Evolutionary conservation across 768 basidiomycete species (phyloP), one percentile per base, ranked within the genome.

Genomic region (Serendipita sp.): DNA sequence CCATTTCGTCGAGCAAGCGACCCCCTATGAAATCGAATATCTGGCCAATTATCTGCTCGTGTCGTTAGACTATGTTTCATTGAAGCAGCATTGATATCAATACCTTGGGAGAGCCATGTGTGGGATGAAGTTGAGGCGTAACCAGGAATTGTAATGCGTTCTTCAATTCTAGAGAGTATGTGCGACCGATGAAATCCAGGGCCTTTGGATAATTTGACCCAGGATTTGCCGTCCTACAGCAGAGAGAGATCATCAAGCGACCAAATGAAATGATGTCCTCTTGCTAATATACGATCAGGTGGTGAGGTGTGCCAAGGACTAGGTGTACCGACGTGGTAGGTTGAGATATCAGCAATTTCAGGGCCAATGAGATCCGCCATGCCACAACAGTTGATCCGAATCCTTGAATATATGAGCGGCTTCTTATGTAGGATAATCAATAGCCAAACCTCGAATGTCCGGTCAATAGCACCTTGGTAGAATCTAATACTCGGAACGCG

Each of bases 231-330:
- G 82, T 91, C 50, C 80, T 80, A 69, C 87, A 90, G 67, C 88
- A 87, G 64, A 99, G 74, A 15, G 83, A 77, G 66, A 96, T 82
- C 65, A 99, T 74, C 13, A 99, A 78, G 62, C 86, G 81, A 16
- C 94, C 96, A 64, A 99, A 87, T 76, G 86, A 83, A 44, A 82
- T 76, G 11, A 97, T 74, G 71, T 99, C 96, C 64, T 98, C 93
- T 75, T 93, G 91, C 76, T 80, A 37, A 50, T 36, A 13, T 13
- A 8, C 33, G 31, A 48, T n/a, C 27, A 44, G 5, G 40, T 23
- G 4, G 34, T 31, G 3, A 27, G 2, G 3, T 40, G 40, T 13
- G 11, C 6, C 2, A 23, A 11, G 13, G 3, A 18, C 2, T 3
- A 65, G 8, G 67, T 68, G 37, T 34, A 74, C 75, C 69, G 92